These are phyloP conservation scores for Termitomyces sp. DNA, from an alignment of 768 basidiomycete genomes.

Conservation along the genomic window DNA sequence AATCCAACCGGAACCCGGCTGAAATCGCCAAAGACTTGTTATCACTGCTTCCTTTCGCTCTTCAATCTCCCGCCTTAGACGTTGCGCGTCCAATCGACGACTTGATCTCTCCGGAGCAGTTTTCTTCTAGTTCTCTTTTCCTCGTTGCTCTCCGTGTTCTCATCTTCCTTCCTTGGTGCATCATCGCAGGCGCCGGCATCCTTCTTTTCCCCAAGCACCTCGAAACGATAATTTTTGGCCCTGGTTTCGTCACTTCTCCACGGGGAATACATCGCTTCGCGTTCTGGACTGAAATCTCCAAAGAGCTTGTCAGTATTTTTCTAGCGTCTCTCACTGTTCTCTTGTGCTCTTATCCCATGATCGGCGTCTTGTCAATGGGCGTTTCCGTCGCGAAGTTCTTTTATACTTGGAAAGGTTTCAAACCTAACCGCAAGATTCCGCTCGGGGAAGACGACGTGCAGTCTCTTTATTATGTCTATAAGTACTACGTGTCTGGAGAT, in stretches of 20 bases:
- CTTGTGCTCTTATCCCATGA: slow-evolving; percentile 23
- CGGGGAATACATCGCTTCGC: slow-evolving; percentile 36
- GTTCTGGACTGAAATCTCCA: slow-evolving; percentile 35
- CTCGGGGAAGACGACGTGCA: slow-evolving; percentile 41
- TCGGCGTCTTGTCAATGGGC: slow-evolving; percentile 22
- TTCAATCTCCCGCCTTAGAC: background rate
- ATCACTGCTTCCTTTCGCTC: slow-evolving; percentile 15
- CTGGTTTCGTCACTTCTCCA: slow-evolving; percentile 26
- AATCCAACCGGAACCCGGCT: background rate
- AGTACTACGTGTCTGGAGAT: slow-evolving; percentile 3
- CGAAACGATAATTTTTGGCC: slow-evolving; percentile 31
- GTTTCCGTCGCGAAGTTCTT: slow-evolving; percentile 25
- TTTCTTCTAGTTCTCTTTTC: slow-evolving; percentile 13
- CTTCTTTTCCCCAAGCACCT: slow-evolving; percentile 33
- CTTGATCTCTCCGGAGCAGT: background rate
- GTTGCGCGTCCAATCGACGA: slow-evolving; percentile 1
- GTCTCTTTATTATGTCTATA: slow-evolving; percentile 27
- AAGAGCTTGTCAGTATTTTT: slow-evolving; percentile 36
- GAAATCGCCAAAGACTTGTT: slow-evolving; percentile 7
- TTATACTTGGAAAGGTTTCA: slow-evolving; percentile 35
- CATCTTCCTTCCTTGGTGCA: slow-evolving; percentile 43
- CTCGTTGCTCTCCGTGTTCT: slow-evolving; percentile 21
- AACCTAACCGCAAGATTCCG: slow-evolving; percentile 27
- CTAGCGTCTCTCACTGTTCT: slow-evolving; percentile 24
- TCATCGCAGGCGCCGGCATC: slow-evolving; percentile 39